phyloP scores from a whole-genome alignment of 2,329 filamentous ascomycete species.

The Microascus cirrosus region DNA sequence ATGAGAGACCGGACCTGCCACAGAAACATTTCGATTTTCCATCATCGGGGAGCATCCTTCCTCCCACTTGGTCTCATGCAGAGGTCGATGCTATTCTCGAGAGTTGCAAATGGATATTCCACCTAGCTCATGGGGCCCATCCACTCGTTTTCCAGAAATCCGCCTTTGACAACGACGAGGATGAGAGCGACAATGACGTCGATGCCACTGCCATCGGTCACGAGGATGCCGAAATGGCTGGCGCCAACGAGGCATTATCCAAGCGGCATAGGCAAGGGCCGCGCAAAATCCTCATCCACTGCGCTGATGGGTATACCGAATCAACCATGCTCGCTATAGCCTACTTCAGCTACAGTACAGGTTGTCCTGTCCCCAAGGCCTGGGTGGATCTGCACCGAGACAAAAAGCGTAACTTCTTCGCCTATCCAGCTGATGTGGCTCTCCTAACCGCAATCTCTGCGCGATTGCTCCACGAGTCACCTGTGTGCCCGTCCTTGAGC shows the following conservation, averaged over 20 bases:
- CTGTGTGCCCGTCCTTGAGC: slow-evolving; percentile 28
- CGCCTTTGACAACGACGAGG: slow-evolving; percentile 8
- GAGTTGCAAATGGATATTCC: slow-evolving; percentile 83
- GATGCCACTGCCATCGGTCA: slow-evolving; percentile 2
- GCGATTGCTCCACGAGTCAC: slow-evolving; percentile 63
- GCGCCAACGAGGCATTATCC: slow-evolving; percentile 19
- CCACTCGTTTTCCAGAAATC: slow-evolving; percentile 8
- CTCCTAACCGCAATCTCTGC: slow-evolving; percentile 68
- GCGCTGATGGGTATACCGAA: slow-evolving; percentile 92
- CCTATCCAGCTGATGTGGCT: slow-evolving; percentile 81
- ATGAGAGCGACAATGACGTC: slow-evolving; percentile 5
- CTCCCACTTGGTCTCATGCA: slow-evolving; percentile 69
- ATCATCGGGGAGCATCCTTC: slow-evolving; percentile 84
- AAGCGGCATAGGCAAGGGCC: slow-evolving; percentile 20
- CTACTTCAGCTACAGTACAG: slow-evolving; percentile 88
- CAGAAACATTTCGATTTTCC: slow-evolving; percentile 63
- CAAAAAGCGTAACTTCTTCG: slow-evolving; percentile 86
- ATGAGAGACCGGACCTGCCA: slow-evolving; percentile 26
- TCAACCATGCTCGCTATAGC: slow-evolving; percentile 79
- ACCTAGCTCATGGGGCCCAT: slow-evolving; percentile 58
- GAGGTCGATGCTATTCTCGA: slow-evolving; percentile 79
- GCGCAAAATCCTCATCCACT: slow-evolving; percentile 77
- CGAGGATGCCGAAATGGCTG: slow-evolving; percentile 28
- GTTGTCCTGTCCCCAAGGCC: slow-evolving; percentile 67
- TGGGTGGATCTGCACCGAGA: slow-evolving; percentile 78